A percentile compares a stretch with the other conserved stretches of the same genome.
Conservation (phyloP, 1,284 basidiomycete genomes). For the Ceratobasidium sp. region DNA sequence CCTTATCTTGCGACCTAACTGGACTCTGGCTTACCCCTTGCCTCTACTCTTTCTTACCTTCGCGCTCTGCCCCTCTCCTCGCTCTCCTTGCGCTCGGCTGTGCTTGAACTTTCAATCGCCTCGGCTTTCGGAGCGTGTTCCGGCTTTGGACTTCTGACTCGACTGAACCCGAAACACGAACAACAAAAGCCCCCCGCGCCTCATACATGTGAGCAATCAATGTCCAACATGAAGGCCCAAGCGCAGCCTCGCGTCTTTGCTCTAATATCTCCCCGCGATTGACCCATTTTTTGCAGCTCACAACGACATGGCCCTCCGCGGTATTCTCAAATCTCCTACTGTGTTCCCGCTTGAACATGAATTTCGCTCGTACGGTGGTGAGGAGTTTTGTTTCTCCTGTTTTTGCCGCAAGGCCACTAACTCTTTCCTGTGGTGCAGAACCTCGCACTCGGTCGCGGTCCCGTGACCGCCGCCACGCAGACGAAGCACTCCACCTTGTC, state of each 20-base stretch:
- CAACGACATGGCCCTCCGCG: conserved; percentile 27
- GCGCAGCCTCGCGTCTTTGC: conserved; percentile 3
- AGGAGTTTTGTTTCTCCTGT: not conserved
- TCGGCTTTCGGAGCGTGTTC: conserved; percentile 26
- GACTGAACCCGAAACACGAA: conserved; percentile 21
- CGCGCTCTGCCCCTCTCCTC: not conserved
- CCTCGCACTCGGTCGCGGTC: conserved; percentile 34
- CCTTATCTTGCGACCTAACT: conserved; percentile 29
- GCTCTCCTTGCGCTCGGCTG: not conserved
- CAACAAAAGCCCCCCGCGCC: conserved; percentile 22
- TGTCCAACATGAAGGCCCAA: conserved; percentile 16
- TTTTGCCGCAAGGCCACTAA: not conserved
- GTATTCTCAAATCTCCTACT: conserved; percentile 30
- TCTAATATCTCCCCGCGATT: conserved; percentile 28
- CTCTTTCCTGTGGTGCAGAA: conserved; percentile 14
- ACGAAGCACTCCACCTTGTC: conserved; percentile 25
- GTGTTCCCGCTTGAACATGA: conserved; percentile 30
- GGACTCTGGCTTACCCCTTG: conserved; percentile 19
- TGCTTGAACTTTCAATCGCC: conserved; percentile 8
- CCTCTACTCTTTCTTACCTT: not conserved
- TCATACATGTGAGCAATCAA: conserved; percentile 1
- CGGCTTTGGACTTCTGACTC: conserved; percentile 20
- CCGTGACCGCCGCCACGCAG: conserved; percentile 40
- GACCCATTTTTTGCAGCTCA: conserved; percentile 14
- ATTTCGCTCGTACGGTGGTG: conserved; percentile 22